Conservation (phyloP, 1,284 basidiomycete genomes). For the Malassezia equina region DNA sequence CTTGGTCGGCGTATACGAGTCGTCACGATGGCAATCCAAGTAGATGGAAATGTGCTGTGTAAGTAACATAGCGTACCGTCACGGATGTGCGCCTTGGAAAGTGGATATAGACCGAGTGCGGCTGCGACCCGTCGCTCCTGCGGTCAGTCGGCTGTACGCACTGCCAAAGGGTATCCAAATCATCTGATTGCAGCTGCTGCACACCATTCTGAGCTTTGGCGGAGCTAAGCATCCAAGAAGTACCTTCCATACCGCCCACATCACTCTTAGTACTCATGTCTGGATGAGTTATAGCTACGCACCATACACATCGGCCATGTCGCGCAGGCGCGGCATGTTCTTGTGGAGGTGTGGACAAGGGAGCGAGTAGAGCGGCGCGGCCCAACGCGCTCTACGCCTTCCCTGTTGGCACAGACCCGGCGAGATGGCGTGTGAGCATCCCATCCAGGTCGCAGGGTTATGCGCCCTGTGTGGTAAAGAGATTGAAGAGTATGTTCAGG, state of each 20-base stretch:
- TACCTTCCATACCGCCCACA: slow-evolving; percentile 49
- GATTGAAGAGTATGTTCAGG: slow-evolving; percentile 65
- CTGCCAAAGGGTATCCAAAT: slow-evolving; percentile 96
- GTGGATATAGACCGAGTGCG: slow-evolving; percentile 86
- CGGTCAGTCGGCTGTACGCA: slow-evolving; percentile 52
- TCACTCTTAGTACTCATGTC: slow-evolving; percentile 37
- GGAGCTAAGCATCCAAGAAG: slow-evolving; percentile 91
- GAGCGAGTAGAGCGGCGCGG: neutral
- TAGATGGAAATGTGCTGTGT: slow-evolving; percentile 77
- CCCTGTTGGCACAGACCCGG: neutral
- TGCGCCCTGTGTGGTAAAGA: slow-evolving; percentile 89
- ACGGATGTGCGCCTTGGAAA: slow-evolving; percentile 83
- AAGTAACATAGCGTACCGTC: slow-evolving; percentile 55
- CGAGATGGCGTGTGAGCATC: slow-evolving; percentile 63
- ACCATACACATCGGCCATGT: slow-evolving; percentile 13
- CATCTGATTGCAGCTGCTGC: slow-evolving; percentile 75
- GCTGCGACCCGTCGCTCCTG: slow-evolving; percentile 93
- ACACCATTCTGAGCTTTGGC: slow-evolving; percentile 94
- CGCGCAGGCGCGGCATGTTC: slow-evolving; percentile 4
- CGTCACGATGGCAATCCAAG: slow-evolving; percentile 76
- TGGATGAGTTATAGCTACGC: slow-evolving; percentile 9
- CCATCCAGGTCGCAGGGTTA: slow-evolving; percentile 78
- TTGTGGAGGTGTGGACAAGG: neutral
- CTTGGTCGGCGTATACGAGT: slow-evolving; percentile 91
- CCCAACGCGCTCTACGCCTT: neutral